Evolutionary conservation across 139 green algal genomes (phyloP).

Genomic region (Zygnema circumcarinatum): DNA sequence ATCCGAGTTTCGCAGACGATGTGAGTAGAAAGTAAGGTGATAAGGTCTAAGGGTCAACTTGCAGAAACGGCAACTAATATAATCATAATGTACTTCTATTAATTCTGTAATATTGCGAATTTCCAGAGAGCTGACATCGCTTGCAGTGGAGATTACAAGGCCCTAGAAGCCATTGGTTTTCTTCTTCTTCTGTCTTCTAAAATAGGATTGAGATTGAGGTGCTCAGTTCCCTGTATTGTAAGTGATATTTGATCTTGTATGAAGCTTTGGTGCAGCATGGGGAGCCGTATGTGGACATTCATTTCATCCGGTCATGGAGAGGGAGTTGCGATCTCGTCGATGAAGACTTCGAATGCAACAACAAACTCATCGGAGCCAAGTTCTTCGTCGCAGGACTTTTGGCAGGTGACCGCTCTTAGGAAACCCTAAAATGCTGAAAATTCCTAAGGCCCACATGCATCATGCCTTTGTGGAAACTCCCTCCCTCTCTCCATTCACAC

Average conservation of each 20-base stretch:
- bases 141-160: too few relatives aligned
- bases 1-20: slow-evolving; percentile 34
- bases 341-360: slow-evolving; percentile 14
- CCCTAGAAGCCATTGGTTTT: too few relatives aligned
- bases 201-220: too few relatives aligned
- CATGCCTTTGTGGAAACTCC: not conserved
- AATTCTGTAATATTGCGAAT: not conserved
- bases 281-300: slow-evolving; percentile 21
- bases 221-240: too few relatives aligned
- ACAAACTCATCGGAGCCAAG: slow-evolving; percentile 35
- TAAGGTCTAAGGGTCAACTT: not conserved
- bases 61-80: not conserved
- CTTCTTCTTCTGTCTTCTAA: too few relatives aligned
- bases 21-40: not conserved
- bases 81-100: not conserved
- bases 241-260: too few relatives aligned
- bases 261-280: not conserved
- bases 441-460: too few relatives aligned
- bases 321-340: not conserved
- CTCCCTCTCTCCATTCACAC: slow-evolving; percentile 1
- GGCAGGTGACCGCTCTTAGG: not conserved
- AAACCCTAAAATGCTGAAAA: too few relatives aligned
- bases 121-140: too few relatives aligned
- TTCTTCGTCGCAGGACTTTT: slow-evolving; percentile 17
- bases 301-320: not conserved